Percentiles rank a stretch among this genome's conserved stretches.
Conservation (phyloP, 1,139 yeast genomes). For the Sugiyamaella novakii region DNA sequence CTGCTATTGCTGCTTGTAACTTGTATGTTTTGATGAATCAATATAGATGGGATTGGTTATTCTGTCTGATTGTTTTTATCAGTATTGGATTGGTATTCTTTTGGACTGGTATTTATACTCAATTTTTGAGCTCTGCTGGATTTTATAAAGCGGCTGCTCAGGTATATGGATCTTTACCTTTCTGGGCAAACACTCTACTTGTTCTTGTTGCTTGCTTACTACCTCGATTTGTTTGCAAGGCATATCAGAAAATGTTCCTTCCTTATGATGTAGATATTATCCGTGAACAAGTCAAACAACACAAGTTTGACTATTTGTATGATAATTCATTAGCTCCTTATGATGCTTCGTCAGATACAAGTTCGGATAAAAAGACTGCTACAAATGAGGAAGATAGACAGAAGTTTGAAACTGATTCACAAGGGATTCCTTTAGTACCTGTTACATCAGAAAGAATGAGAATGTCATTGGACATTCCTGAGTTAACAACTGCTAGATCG, state of each 20-base stretch:
- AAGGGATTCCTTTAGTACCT: constrained; percentile 6
- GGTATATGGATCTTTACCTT: constrained; percentile 68
- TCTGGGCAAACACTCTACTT: constrained; percentile 79
- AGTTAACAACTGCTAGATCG: constrained; percentile 27
- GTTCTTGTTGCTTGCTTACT: constrained; percentile 72
- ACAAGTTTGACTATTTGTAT: constrained; percentile 25
- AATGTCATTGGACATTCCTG: constrained; percentile 26
- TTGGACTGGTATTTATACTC: constrained; percentile 95
- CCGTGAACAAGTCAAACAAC: constrained; percentile 55
- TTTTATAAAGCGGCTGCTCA: constrained; percentile 78
- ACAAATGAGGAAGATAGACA: constrained; percentile 3
- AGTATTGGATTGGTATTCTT: constrained; percentile 71
- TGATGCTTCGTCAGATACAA: constrained; percentile 24
- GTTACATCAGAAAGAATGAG: constrained; percentile 22
- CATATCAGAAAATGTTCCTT: constrained; percentile 57
- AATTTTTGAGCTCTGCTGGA: constrained; percentile 59
- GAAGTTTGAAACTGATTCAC: neutral
- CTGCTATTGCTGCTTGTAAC: constrained; percentile 81
- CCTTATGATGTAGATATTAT: constrained; percentile 86
- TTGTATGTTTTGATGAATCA: constrained; percentile 78
- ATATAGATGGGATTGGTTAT: constrained; percentile 93
- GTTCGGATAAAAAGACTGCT: constrained; percentile 16
- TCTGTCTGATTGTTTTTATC: constrained; percentile 61
- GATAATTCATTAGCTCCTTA: constrained; percentile 12
- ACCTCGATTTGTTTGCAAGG: constrained; percentile 73